Evolutionary conservation across 1,139 yeast genomes (phyloP).

Genomic region (Pneumocystis sp.): DNA sequence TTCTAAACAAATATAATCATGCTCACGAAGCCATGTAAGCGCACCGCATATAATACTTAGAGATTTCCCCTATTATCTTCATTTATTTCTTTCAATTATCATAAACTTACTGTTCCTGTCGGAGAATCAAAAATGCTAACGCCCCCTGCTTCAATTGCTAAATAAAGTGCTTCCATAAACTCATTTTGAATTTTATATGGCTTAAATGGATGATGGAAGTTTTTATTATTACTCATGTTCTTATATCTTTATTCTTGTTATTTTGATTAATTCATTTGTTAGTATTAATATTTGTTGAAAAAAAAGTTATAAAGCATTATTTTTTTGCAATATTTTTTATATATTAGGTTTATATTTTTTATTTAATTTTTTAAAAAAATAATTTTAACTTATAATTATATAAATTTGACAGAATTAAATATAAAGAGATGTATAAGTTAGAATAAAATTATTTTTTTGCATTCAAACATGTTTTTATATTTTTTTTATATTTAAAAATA

Average conservation of each 20-base stretch:
- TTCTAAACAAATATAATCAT: conserved; percentile 16
- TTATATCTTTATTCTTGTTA: background rate
- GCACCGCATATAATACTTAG: conserved; percentile 54
- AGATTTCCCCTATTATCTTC: conserved; percentile 5
- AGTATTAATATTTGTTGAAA: background rate
- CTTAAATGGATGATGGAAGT: conserved; percentile 57
- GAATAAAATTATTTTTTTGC: too few relatives aligned
- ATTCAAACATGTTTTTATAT: too few relatives aligned
- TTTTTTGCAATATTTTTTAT: background rate
- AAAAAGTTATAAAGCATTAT: background rate
- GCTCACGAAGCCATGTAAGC: conserved; percentile 68
- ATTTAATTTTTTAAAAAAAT: too few relatives aligned
- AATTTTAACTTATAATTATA: too few relatives aligned
- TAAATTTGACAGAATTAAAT: too few relatives aligned
- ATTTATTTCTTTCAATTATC: background rate
- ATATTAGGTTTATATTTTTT: too few relatives aligned
- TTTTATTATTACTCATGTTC: background rate
- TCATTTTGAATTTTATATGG: conserved; percentile 71
- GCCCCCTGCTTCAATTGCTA: conserved; percentile 36
- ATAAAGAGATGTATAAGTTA: too few relatives aligned
- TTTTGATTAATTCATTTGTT: background rate
- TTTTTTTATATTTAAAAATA: too few relatives aligned
- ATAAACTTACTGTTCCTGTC: conserved; percentile 41
- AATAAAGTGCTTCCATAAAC: conserved; percentile 61
- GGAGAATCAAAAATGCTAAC: conserved; percentile 84